Evolutionary conservation across 2,329 filamentous ascomycete species (phyloP).

Genomic region (Alternaria triticina): DNA sequence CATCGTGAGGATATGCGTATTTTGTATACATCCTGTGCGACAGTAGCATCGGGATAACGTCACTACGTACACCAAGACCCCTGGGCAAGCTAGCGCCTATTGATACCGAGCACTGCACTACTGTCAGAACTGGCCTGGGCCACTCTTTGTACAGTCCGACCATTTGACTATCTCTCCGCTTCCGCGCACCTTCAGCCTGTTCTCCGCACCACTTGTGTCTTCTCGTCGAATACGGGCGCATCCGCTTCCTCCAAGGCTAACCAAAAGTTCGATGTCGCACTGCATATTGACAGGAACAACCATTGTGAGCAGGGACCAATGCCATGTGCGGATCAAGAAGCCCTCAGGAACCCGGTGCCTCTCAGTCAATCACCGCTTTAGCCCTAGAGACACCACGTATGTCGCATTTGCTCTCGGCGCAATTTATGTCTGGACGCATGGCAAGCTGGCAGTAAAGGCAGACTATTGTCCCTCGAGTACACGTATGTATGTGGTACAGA

Average conservation of each 20-base stretch:
- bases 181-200: not conserved
- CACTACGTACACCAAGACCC: not conserved
- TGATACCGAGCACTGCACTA: not conserved
- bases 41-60: not conserved
- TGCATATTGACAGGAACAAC: slow-evolving; percentile 1
- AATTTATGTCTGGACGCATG: not conserved
- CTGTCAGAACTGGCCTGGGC: not conserved
- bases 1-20: not conserved
- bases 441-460: slow-evolving; percentile 3
- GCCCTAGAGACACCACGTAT: slow-evolving; percentile 3
- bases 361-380: slow-evolving; percentile 1
- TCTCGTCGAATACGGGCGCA: slow-evolving; percentile 10
- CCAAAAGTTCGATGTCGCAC: slow-evolving; percentile 18
- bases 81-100: not conserved
- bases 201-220: slow-evolving; percentile 5
- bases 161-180: not conserved
- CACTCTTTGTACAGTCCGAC: not conserved
- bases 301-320: slow-evolving; percentile 9
- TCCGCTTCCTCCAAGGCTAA: slow-evolving; percentile 7
- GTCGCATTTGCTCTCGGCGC: not conserved
- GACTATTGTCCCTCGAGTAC: not conserved
- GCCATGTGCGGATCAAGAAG: slow-evolving; percentile 7
- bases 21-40: not conserved
- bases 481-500: slow-evolving; percentile 10
- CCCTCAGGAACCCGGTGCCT: not conserved